Evolutionary conservation across 2,329 filamentous ascomycete species (phyloP), one percentile per base, ranked within the genome.

Genomic region (Fusarium xyrophilum): DNA sequence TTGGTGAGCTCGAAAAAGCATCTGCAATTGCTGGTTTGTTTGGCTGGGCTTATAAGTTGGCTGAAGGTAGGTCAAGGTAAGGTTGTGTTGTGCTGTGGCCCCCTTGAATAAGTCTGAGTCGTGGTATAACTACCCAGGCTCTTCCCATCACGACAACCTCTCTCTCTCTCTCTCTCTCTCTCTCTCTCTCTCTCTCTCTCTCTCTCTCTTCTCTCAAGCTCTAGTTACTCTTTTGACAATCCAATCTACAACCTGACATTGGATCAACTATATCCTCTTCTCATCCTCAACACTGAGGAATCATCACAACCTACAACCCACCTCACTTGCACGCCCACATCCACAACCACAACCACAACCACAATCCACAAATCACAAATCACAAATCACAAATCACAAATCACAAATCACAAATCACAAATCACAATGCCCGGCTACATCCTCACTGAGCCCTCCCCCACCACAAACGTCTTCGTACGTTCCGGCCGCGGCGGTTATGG

Each of bases 401-500:
- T n/a, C n/a, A n/a, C n/a, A n/a, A n/a, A n/a, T n/a, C n/a, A n/a
- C n/a, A n/a, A n/a, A n/a, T n/a, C n/a, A n/a, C n/a, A n/a, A n/a
- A n/a, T 19, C 63, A 74, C 53, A 57, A 78, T 77, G 75, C 57
- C 75, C 65, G 75, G 69, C 67, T 78, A 77, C 74, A 67, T 75
- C 68, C 68, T 77, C 72, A 76, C 76, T 60, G 76, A 77, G 59
- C 66, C 76, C 25, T 65, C 76, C 11, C 76, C 76, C 62, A 75
- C 74, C 33, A 74, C 76, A 46, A 75, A 71, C 63, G 60, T 64
- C 63, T 77, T 73, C 81, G 79, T 81, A 53, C 83, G 86, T 79
- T 81, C 83, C 10, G 85, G 85, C 68, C 85, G 85, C 55, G 85
- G 85, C 68, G 85, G 85, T 60, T 83, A 83, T 5, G 85, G 85